These are phyloP conservation scores for Platanthera guangdongensis DNA, from an alignment of 106 monocot species.

Conservation along the genomic window DNA sequence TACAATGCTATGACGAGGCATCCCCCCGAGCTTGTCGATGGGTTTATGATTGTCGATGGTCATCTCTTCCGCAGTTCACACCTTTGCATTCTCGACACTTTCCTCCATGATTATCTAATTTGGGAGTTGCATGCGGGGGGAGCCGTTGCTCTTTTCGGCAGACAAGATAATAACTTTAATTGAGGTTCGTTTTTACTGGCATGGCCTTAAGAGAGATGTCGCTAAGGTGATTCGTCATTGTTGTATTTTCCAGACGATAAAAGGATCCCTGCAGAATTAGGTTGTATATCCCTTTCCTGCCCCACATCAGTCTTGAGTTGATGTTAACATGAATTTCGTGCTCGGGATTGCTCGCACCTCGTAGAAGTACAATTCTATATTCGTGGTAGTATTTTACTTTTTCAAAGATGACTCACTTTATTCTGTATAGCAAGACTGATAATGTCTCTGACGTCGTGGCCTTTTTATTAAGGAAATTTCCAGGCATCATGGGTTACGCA, in stretches of 20 bases:
- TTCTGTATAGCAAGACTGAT: no score
- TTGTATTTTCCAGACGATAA: neutral
- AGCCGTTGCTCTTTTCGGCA: neutral
- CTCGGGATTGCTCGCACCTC: neutral
- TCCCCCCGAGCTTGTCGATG: no score
- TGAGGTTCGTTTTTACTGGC: neutral
- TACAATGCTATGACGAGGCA: no score
- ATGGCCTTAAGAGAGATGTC: neutral
- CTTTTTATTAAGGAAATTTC: neutral
- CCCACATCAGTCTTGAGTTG: neutral
- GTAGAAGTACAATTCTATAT: neutral
- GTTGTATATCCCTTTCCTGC: neutral
- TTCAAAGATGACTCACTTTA: neutral
- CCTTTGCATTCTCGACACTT: neutral
- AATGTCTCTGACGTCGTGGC: neutral
- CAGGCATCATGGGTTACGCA: neutral
- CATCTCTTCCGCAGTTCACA: neutral
- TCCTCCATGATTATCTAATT: neutral
- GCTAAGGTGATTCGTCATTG: neutral
- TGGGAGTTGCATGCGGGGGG: no score
- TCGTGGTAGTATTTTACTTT: neutral
- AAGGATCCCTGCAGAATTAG: neutral
- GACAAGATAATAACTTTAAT: neutral
- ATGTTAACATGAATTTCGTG: neutral
- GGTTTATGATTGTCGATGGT: no score